phyloP scores from a whole-genome alignment of 768 basidiomycete genomes.

The Pulveroboletus frians region DNA sequence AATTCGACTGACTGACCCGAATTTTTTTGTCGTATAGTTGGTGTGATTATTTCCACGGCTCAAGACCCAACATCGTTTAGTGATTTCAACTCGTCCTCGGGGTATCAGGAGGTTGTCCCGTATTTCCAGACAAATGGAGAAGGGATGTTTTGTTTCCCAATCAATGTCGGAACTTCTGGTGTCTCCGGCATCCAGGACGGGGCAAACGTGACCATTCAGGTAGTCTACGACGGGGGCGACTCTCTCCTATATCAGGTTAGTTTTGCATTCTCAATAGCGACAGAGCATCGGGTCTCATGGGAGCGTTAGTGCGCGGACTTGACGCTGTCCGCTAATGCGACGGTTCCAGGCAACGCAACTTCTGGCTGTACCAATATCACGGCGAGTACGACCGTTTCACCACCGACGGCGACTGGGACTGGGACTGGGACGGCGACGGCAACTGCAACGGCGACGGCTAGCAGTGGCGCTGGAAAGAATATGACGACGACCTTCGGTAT shows the following conservation, averaged over 20 bases:
- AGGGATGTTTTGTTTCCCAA: slow-evolving; percentile 62
- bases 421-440: neutral
- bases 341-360: slow-evolving; percentile 40
- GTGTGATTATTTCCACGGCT: slow-evolving; percentile 48
- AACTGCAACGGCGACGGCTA: slow-evolving; percentile 15
- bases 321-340: slow-evolving; percentile 52
- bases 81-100: slow-evolving; percentile 49
- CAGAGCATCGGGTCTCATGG: neutral
- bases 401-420: slow-evolving; percentile 19
- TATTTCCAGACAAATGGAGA: slow-evolving; percentile 50
- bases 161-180: slow-evolving; percentile 50
- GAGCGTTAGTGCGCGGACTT: slow-evolving; percentile 69
- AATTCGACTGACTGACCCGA: neutral
- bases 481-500: slow-evolving; percentile 5
- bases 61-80: slow-evolving; percentile 58
- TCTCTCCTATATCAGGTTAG: slow-evolving; percentile 62
- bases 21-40: slow-evolving; percentile 35
- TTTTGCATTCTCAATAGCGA: neutral
- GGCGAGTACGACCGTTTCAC: slow-evolving; percentile 8
- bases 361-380: slow-evolving; percentile 33
- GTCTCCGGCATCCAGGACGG: slow-evolving; percentile 54
- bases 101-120: slow-evolving; percentile 36
- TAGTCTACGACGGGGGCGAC: slow-evolving; percentile 68
- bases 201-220: slow-evolving; percentile 68
- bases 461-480: slow-evolving; percentile 15